Evolutionary conservation across 352 stramenopile genomes (phyloP), one percentile per base, ranked within the genome.

Genomic region (Thraustochytrium sp.): DNA sequence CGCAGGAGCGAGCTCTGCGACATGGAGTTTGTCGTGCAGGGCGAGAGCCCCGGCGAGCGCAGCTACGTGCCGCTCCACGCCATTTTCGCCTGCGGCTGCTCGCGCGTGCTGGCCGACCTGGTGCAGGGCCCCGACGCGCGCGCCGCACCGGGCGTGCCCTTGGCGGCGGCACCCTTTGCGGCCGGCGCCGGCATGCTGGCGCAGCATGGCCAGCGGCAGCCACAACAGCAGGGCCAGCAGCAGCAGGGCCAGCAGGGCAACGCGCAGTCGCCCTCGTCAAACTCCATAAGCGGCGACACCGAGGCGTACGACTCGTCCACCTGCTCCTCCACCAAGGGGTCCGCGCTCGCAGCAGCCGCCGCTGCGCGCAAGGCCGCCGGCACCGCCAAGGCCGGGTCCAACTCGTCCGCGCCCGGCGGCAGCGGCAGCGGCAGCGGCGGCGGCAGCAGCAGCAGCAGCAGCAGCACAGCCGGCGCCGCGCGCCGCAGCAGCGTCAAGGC

Each of bases 231-330:
- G 26, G 0, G 34, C n/a, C 11, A 51, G 0, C 36, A n/a, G 8
- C 40, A 53, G 31, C 62, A 36, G 8, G 4, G 31, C 2, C 18
- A 75, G 31, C 40, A 46, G 9, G 31, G 13, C 8, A 42, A 80
- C 37, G n/a, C 31, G 5, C 48, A 44, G 2, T 80, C 68, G 62
- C 62, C 62, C 5, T 75, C 62, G 34, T 13, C 8, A 3, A 46
- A 80, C 68, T 80, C 68, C 44, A 21, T 80, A 18, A 53, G 68
- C 38, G 68, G 68, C 37, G 68, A 80, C 23, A 80, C 68, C n/a
- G 68, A 80, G 31, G 48, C 68, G 8, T 80, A 63, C 53, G 68
- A 80, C 18, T 80, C 68, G 18, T 63, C 68, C 0, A 49, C 68
- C 11, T 64, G 31, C 36, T 65, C 48, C 3, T 46, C 53, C 46